phyloP scores from a whole-genome alignment of 1,284 basidiomycete species.

The Ceratobasidium sp. region DNA sequence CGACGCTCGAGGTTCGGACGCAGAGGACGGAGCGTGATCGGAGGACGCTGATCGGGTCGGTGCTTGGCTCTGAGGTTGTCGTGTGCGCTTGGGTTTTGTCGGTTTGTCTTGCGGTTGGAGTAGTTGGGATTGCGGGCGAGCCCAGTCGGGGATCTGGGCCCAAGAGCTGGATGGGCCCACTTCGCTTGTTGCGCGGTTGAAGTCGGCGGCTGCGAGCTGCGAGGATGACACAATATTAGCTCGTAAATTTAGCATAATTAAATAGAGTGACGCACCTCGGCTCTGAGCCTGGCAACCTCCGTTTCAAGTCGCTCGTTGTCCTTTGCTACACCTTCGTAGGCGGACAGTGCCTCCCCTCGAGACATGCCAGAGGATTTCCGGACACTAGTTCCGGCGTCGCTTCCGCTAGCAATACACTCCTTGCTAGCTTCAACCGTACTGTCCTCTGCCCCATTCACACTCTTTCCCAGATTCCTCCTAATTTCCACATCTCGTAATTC shows the following conservation, averaged over 20 bases:
- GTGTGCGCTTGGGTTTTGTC: not conserved
- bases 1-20: constrained; percentile 20
- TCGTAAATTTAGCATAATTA: not conserved
- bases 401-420: constrained; percentile 16
- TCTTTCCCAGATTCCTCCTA: constrained; percentile 25
- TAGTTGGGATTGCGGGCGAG: constrained; percentile 31
- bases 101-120: not conserved
- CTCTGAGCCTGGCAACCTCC: constrained; percentile 16
- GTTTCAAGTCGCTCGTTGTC: constrained; percentile 38
- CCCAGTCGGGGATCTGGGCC: constrained; percentile 39
- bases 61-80: not conserved
- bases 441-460: constrained; percentile 6
- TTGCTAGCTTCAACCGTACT: not conserved
- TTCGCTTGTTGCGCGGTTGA: constrained; percentile 41
- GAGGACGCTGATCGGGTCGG: constrained; percentile 23
- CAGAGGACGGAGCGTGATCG: constrained; percentile 28
- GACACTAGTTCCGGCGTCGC: not conserved
- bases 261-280: constrained; percentile 22
- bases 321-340: constrained; percentile 27
- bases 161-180: constrained; percentile 29
- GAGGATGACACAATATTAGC: not conserved
- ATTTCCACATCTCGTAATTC: constrained; percentile 34
- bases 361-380: constrained; percentile 20
- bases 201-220: constrained; percentile 17
- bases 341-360: constrained; percentile 25